A percentile compares a stretch with the other conserved stretches of the same genome.
phyloP scores from a whole-genome alignment of 495 filamentous ascomycete species.

The Hyaloscypha hepaticicola region DNA sequence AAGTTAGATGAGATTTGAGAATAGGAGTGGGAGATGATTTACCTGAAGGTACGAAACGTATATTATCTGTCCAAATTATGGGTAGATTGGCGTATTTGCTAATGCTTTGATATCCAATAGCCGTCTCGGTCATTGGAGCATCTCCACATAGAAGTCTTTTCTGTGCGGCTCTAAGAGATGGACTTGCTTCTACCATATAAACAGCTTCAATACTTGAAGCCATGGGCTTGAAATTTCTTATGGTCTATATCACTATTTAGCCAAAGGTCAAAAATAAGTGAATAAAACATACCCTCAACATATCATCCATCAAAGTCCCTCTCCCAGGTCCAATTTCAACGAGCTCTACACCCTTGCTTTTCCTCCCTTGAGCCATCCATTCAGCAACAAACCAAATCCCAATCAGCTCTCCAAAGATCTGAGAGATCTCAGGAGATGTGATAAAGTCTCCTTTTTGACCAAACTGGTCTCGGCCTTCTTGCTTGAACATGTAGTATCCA shows the following conservation, averaged over 20 bases:
- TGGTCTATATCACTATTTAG: conserved; percentile 55
- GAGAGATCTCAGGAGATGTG: conserved; percentile 95
- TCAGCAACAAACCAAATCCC: conserved; percentile 94
- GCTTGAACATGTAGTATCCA: conserved; percentile 86
- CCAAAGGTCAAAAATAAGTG: neutral
- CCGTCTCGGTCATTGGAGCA: conserved; percentile 62
- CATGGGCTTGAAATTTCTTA: conserved; percentile 77
- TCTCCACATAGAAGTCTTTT: conserved; percentile 80
- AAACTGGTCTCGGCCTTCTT: conserved; percentile 74
- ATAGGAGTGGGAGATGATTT: conserved; percentile 27
- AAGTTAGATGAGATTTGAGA: conserved; percentile 14
- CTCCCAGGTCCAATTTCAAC: conserved; percentile 93
- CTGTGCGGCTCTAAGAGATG: conserved; percentile 70
- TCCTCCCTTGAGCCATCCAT: conserved; percentile 87
- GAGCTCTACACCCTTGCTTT: conserved; percentile 66
- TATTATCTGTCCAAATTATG: conserved; percentile 89
- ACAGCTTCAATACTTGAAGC: conserved; percentile 75
- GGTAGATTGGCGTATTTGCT: conserved; percentile 71
- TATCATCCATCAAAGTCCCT: conserved; percentile 96
- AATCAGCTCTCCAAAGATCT: conserved; percentile 91
- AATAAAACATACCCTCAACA: conserved; percentile 68
- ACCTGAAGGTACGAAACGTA: conserved; percentile 76
- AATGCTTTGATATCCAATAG: conserved; percentile 70
- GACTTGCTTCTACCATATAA: conserved; percentile 89
- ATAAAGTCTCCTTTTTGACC: conserved; percentile 91